Evolutionary conservation across 2,329 filamentous ascomycete species (phyloP), one percentile per base, ranked within the genome.

Genomic region (Hymenoscyphus infarciens): DNA sequence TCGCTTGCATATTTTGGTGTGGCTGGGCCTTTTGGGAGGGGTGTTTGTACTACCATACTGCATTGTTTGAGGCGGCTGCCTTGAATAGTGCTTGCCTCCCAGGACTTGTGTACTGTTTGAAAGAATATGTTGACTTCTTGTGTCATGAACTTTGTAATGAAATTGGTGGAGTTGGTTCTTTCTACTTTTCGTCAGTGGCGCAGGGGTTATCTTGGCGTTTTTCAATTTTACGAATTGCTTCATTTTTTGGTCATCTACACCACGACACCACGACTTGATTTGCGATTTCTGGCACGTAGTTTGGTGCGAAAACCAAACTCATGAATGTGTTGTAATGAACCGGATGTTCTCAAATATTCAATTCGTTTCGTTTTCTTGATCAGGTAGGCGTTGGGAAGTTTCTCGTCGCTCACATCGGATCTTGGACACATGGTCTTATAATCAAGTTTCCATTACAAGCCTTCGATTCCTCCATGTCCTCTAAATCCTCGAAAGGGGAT

Each of bases 221-320:
- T 57, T 25, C 27, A 3, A 45, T 25, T 19, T 22, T 61, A 19
- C 27, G 52, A 61, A 61, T 61, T n/a, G 59, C 59, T 61, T 61
- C 59, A 61, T 56, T 55, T 55, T 61, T 38, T 33, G 8, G 49
- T 22, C 8, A 1, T 49, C n/a, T 25, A 13, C 42, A 11, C 3
- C 8, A 35, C 13, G 13, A 35, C 10, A 35, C 10, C 13, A 13
- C 33, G 33, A 35, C 10, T 13, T 11, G 10, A 35, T 35, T 35
- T 4, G 33, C 33, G 8, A 11, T 10, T 35, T 35, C 33, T 35
- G 8, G 13, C 13, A 35, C 1, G 13, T 35, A 8, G 33, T 8
- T 35, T 35, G 8, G 33, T 35, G 33, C 8, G 2, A 1, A 11
- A 35, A 33, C 10, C 5, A 33, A 11, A 16, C n/a, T n/a, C n/a